Conservation (phyloP, 106 monocot genomes). For the Dioscorea alata region DNA sequence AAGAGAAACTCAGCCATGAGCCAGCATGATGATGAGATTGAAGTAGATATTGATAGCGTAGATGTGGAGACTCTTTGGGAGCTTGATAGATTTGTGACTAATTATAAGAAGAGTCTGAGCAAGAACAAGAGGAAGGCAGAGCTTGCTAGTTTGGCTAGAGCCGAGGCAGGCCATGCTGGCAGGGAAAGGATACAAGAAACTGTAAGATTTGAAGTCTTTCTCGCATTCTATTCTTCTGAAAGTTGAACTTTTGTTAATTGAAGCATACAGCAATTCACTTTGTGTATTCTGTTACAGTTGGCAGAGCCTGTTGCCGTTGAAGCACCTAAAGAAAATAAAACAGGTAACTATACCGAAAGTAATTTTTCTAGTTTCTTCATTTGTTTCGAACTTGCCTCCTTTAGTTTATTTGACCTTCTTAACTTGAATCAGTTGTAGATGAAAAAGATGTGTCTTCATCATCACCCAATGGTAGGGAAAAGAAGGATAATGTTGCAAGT, state of each 20-base stretch:
- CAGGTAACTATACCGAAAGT: constrained; percentile 22
- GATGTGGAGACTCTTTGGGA: constrained; percentile 98
- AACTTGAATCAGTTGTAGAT: constrained; percentile 19
- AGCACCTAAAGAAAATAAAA: constrained; percentile 28
- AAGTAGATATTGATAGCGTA: constrained; percentile 95
- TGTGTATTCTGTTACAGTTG: constrained; percentile 23
- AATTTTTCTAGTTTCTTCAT: neutral
- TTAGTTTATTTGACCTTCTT: no score
- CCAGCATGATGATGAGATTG: constrained; percentile 98
- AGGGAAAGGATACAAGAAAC: constrained; percentile 20
- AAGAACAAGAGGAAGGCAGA: constrained; percentile 92
- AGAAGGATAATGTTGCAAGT: constrained; percentile 31
- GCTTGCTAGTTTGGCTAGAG: constrained; percentile 41
- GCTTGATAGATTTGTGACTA: constrained; percentile 94
- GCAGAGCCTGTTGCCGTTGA: constrained; percentile 21
- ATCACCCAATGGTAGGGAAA: constrained; percentile 30
- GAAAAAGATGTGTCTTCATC: constrained; percentile 26
- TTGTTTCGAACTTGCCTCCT: neutral
- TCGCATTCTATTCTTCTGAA: neutral
- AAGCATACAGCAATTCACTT: neutral
- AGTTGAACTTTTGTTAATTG: neutral
- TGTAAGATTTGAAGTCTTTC: constrained; percentile 13
- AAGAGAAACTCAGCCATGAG: constrained; percentile 74
- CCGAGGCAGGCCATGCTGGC: constrained; percentile 19
- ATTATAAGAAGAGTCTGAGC: constrained; percentile 96